These are phyloP conservation scores for Thalassiosira sp. DNA, from an alignment of 352 stramenopile genomes.

Conservation along the genomic window DNA sequence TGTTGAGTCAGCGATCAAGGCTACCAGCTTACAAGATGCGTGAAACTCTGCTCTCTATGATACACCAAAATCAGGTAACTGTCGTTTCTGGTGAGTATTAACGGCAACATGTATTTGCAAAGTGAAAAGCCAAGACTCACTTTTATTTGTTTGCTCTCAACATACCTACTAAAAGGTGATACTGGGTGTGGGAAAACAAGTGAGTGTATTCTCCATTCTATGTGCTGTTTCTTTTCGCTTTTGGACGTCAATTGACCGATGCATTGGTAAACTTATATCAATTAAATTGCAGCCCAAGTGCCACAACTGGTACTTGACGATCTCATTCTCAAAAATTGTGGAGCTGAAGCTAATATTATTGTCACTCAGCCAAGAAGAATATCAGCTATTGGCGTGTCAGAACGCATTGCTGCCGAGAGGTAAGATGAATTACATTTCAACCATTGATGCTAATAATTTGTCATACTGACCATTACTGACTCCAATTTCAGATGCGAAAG, in stretches of 20 bases:
- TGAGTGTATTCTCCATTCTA: background rate
- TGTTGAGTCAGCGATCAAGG: conserved; percentile 40
- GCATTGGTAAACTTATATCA: background rate
- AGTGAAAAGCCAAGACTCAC: too few species aligned
- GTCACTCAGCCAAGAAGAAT: conserved; percentile 63
- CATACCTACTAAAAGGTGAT: conserved; percentile 41
- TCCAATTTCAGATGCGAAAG: conserved; percentile 53
- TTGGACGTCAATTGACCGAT: background rate
- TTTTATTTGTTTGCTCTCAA: background rate
- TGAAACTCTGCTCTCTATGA: conserved; percentile 42
- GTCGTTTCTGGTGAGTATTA: conserved; percentile 41
- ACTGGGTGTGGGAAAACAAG: conserved; percentile 50
- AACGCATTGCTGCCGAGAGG: conserved; percentile 54
- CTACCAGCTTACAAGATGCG: conserved; percentile 60
- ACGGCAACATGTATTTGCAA: background rate
- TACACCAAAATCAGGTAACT: conserved; percentile 50
- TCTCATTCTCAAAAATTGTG: conserved; percentile 49
- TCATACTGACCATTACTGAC: background rate
- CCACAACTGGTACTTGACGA: conserved; percentile 61
- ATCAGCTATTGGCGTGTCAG: conserved; percentile 54
- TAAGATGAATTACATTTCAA: too few species aligned
- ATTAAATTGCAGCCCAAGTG: conserved; percentile 38
- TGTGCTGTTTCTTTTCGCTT: background rate
- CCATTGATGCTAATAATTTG: too few species aligned
- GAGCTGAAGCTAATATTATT: conserved; percentile 62